Evolutionary conservation across 108 stramenopile species (phyloP).

Genomic region (Chaetoceros muelleri): DNA sequence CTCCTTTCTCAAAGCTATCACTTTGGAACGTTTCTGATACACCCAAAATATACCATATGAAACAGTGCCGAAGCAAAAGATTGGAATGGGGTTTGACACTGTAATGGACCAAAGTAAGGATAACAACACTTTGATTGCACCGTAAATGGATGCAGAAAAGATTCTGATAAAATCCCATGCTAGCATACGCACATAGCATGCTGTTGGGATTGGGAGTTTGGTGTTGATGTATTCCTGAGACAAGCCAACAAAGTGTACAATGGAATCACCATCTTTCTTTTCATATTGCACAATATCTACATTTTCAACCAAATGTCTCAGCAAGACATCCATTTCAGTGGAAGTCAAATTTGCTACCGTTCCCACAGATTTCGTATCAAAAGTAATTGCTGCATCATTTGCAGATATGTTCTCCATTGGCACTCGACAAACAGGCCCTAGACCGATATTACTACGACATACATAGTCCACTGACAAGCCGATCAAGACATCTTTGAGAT

Average conservation of each 20-base stretch:
- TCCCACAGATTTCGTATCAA: constrained; percentile 3
- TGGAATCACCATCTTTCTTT: constrained; percentile 1
- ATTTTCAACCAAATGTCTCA: neutral
- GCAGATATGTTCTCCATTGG: neutral
- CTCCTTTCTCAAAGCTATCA: constrained; percentile 6
- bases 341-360: neutral
- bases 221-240: constrained; percentile 1
- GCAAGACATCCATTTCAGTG: neutral
- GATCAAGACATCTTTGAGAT: neutral
- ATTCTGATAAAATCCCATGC: neutral
- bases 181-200: constrained; percentile 2
- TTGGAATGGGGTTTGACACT: constrained; percentile 9
- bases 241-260: constrained; percentile 9
- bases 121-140: neutral
- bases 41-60: neutral
- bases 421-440: neutral
- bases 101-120: neutral
- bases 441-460: neutral
- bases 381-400: neutral
- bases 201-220: neutral
- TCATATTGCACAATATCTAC: constrained; percentile 1
- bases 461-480: constrained; percentile 3
- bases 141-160: neutral
- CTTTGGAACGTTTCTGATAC: neutral
- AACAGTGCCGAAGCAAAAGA: neutral